Base-by-base conservation (phyloP, 805 yeast genomes). In the Wickerhamiella sergipiensis region DNA sequence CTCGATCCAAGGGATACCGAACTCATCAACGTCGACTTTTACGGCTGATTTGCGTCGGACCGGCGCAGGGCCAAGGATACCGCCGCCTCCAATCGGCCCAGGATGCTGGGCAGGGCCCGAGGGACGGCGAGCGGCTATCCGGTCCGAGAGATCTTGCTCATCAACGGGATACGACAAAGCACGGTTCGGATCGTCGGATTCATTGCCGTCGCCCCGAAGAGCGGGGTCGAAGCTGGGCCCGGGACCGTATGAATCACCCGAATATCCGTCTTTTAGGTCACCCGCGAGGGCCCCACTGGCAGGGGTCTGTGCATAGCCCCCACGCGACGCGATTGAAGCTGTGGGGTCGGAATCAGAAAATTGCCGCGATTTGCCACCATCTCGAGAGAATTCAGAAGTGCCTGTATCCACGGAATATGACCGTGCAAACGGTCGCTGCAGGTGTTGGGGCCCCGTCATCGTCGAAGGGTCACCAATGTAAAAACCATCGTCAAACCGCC, bases 1-100 rank as follows among this genome's bases (percentile, higher is more conserved):
- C 26, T 63, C 53, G 42, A 68, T 60, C 62, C 61, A 57, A n/a
- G 55, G 52, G 9, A 55, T 44, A 13, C 58, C 58, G 6, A 12
- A n/a, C 15, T 33, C 43, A 33, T 57, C 60, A 1, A 40, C 24
- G 4, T 40, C 43, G 15, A 40, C 22, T 17, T 40, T 18, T 10
- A 40, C 43, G 3, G 43, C n/a, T 6, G 43, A 40, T 6, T 17
- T 15, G 18, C 19, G 17, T 12, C 33, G 33, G 15, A 29, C 4
- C 9, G 33, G 33, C 15, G 33, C 33, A 3, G 33, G 33, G 7
- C 19, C 40, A 13, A n/a, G 40, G 4, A 17, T n/a, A 6, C 40
- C 40, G 7, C 40, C 19, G 10, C 40, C 40, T 3, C 19, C 40
- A n/a, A n/a, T 36, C 2, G 40, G 17, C 9, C 40, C 40, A 9